phyloP scores from a whole-genome alignment of 148 eudicot genomes.

The Chenopodium album region DNA sequence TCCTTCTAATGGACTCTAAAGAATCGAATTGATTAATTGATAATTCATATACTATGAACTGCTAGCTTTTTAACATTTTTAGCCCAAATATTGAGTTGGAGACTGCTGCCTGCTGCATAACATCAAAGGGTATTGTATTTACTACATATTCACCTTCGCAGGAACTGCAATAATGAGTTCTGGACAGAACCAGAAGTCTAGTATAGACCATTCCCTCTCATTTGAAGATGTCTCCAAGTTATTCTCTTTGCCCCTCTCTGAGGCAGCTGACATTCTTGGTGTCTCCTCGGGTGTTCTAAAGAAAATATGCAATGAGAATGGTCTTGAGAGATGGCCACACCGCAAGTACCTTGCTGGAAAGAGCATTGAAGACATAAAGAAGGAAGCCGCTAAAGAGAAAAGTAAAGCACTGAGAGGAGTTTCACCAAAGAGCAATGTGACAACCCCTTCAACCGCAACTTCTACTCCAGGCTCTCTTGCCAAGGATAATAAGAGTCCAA shows the following conservation, averaged over 20 bases:
- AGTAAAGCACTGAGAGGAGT: slow-evolving; percentile 32
- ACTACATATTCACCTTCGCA: neutral
- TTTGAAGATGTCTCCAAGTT: slow-evolving; percentile 53
- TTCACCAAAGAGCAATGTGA: slow-evolving; percentile 28
- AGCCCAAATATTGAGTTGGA: neutral
- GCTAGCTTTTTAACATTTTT: neutral
- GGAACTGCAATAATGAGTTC: slow-evolving; percentile 28
- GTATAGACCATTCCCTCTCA: slow-evolving; percentile 34
- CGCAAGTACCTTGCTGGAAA: slow-evolving; percentile 56
- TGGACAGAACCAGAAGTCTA: slow-evolving; percentile 34
- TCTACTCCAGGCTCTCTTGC: slow-evolving; percentile 24
- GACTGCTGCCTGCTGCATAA: neutral
- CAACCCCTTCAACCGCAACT: slow-evolving; percentile 18
- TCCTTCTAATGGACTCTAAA: neutral
- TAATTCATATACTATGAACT: neutral
- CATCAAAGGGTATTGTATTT: neutral
- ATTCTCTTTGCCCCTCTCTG: slow-evolving; percentile 50
- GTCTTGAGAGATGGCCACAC: slow-evolving; percentile 67
- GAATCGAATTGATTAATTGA: neutral
- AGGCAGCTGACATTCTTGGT: slow-evolving; percentile 64
- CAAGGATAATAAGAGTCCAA: slow-evolving; percentile 31
- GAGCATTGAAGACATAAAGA: slow-evolving; percentile 57
- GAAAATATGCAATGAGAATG: slow-evolving; percentile 57
- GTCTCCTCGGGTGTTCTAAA: slow-evolving; percentile 44
- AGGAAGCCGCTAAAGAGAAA: slow-evolving; percentile 44